Percentiles rank a stretch among this genome's conserved stretches.
These are phyloP conservation scores for Arthrinium phaeospermum DNA, from an alignment of 2,329 filamentous ascomycete species.

Conservation along the genomic window DNA sequence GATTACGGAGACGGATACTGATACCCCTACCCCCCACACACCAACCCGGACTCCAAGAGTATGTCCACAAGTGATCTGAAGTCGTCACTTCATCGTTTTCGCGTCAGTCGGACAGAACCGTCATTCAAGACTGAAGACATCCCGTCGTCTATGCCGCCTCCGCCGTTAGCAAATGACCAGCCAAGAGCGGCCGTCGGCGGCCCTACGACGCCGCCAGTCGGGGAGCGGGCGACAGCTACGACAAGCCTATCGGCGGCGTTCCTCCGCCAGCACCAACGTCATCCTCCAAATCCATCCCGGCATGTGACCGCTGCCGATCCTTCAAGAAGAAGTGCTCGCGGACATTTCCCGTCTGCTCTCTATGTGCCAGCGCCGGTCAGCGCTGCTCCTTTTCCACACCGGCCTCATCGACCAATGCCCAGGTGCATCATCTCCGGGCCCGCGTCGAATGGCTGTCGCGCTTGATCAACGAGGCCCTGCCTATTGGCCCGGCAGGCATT, in stretches of 20 bases:
- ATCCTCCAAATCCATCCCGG: slow-evolving; percentile 34
- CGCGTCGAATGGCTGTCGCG: slow-evolving; percentile 47
- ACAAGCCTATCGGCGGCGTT: not conserved
- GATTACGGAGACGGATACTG: slow-evolving; percentile 12
- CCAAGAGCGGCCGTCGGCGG: slow-evolving; percentile 17
- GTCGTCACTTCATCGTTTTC: slow-evolving; percentile 20
- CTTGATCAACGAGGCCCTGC: slow-evolving; percentile 42
- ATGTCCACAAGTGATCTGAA: slow-evolving; percentile 20
- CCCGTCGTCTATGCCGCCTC: slow-evolving; percentile 15
- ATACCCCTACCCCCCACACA: not conserved
- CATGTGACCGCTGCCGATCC: slow-evolving; percentile 50
- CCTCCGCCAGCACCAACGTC: slow-evolving; percentile 23
- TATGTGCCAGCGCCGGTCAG: slow-evolving; percentile 46
- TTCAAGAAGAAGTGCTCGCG: slow-evolving; percentile 54
- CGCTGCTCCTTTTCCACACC: slow-evolving; percentile 44
- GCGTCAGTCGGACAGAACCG: slow-evolving; percentile 20
- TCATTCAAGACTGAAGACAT: slow-evolving; percentile 11
- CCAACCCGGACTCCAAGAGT: not conserved
- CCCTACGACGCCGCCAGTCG: not conserved
- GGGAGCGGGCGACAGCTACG: slow-evolving; percentile 17
- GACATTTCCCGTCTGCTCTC: slow-evolving; percentile 46
- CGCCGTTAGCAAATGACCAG: slow-evolving; percentile 16
- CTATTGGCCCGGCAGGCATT: slow-evolving; percentile 34
- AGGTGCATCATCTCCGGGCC: slow-evolving; percentile 45
- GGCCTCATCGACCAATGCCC: slow-evolving; percentile 38